Percentiles rank a stretch among this genome's conserved stretches.
These are phyloP conservation scores for Xerocomellus amylosporus DNA, from an alignment of 768 basidiomycete species.

Conservation along the genomic window DNA sequence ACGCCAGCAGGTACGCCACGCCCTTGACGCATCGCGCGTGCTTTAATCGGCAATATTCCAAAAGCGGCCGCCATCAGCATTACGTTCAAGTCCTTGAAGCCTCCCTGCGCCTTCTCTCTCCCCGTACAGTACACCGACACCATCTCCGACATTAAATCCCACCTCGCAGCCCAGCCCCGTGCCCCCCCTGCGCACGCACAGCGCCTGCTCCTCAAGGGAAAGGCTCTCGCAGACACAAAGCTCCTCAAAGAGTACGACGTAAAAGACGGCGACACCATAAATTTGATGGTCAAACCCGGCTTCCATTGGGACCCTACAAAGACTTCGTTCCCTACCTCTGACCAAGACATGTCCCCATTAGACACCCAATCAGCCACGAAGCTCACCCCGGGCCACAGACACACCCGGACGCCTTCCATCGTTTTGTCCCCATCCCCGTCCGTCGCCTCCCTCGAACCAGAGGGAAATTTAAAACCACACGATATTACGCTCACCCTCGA, in stretches of 20 bases:
- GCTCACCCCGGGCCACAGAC: slow-evolving; percentile 37
- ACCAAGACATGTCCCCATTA: slow-evolving; percentile 20
- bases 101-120: slow-evolving; percentile 71
- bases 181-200: slow-evolving; percentile 82
- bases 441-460: slow-evolving; percentile 34
- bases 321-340: slow-evolving; percentile 26
- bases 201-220: slow-evolving; percentile 89
- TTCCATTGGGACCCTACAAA: slow-evolving; percentile 59
- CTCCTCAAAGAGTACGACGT: slow-evolving; percentile 89
- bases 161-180: slow-evolving; percentile 60
- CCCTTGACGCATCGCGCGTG: neutral
- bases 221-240: slow-evolving; percentile 85
- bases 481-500: slow-evolving; percentile 74
- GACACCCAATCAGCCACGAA: slow-evolving; percentile 23
- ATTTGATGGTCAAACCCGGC: slow-evolving; percentile 82
- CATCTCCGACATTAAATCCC: slow-evolving; percentile 73
- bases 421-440: slow-evolving; percentile 78
- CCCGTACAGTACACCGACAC: slow-evolving; percentile 78
- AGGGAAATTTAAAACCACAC: slow-evolving; percentile 40
- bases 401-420: slow-evolving; percentile 72
- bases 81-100: slow-evolving; percentile 91
- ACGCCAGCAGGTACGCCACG: slow-evolving; percentile 30
- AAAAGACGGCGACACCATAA: slow-evolving; percentile 77
- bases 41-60: slow-evolving; percentile 9
- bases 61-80: slow-evolving; percentile 46